Percentiles rank a stretch among this genome's conserved stretches.
phyloP scores from a whole-genome alignment of 2,329 filamentous ascomycete species.

The Microcera coccophila region DNA sequence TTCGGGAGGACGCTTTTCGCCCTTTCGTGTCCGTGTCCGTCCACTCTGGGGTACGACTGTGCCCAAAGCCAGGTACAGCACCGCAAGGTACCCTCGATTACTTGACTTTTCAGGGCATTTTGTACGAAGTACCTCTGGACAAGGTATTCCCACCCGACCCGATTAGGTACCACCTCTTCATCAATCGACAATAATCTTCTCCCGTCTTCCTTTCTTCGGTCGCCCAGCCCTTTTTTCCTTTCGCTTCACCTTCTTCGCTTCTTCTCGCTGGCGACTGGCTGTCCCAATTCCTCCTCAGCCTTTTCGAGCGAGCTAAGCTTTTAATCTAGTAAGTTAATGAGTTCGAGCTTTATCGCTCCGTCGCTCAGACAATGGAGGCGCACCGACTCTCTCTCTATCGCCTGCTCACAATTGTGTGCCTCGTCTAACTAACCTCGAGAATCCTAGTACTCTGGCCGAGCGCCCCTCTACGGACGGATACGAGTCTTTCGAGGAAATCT shows the following conservation, averaged over 20 bases:
- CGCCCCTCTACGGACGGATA: conserved; percentile 1
- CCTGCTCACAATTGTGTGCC: neutral
- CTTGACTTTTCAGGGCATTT: too few relatives aligned
- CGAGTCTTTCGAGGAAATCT: too few relatives aligned
- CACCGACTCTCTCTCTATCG: neutral
- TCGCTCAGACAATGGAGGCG: neutral
- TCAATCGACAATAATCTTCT: conserved; percentile 7
- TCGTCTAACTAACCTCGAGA: neutral
- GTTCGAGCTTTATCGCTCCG: neutral
- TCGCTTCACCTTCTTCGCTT: conserved; percentile 1
- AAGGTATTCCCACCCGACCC: neutral
- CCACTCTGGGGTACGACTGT: too few relatives aligned
- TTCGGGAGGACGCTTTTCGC: too few relatives aligned
- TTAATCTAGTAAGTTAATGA: neutral
- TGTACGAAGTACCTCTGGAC: too few relatives aligned
- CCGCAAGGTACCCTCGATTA: too few relatives aligned
- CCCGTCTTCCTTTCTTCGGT: conserved; percentile 12
- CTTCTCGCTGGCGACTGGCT: conserved; percentile 14
- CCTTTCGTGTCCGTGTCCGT: neutral
- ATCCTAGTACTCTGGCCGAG: neutral
- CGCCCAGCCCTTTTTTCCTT: conserved; percentile 10
- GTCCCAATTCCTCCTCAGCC: conserved; percentile 9
- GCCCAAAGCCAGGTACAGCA: too few relatives aligned
- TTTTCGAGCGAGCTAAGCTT: neutral
- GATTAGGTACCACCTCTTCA: neutral